Evolutionary conservation across 2,329 filamentous ascomycete genomes (phyloP).

Genomic region (Trichocomaceae sp.): DNA sequence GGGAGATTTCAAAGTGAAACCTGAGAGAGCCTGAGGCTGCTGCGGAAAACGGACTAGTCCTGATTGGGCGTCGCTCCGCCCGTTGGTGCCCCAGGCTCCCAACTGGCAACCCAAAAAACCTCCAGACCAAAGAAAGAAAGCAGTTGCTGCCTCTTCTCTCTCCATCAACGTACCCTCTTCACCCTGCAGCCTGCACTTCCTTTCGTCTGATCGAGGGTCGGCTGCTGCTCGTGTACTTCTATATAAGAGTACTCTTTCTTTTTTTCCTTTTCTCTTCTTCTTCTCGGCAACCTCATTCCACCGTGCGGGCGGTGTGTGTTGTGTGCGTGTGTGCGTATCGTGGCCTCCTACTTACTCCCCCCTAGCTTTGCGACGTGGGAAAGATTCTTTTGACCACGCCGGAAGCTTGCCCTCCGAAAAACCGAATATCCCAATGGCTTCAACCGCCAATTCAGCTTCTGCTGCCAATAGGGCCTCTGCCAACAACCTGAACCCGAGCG

Average conservation of each 20-base stretch:
- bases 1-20: background rate
- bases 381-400: conserved; percentile 26
- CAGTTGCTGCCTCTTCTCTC: conserved; percentile 10
- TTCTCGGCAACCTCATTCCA: conserved; percentile 8
- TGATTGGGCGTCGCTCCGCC: conserved; percentile 11
- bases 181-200: background rate
- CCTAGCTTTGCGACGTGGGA: conserved; percentile 29
- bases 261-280: conserved; percentile 14
- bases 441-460: conserved; percentile 31
- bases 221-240: conserved; percentile 10
- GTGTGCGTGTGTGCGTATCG: conserved; percentile 28
- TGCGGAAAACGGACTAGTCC: conserved; percentile 4
- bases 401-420: conserved; percentile 24
- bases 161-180: background rate
- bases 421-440: conserved; percentile 34
- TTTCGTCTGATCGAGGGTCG: conserved; percentile 5
- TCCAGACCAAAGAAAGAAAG: background rate
- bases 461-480: conserved; percentile 14
- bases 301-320: conserved; percentile 36
- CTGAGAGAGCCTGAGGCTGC: background rate
- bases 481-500: conserved; percentile 31
- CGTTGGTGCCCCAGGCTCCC: conserved; percentile 4
- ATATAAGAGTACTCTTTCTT: conserved; percentile 9
- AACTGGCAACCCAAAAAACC: conserved; percentile 5
- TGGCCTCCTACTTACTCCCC: conserved; percentile 27